Evolutionary conservation across 306 rosid genomes (phyloP), one percentile per base, ranked within the genome.

Genomic region (Vigna hirtella): DNA sequence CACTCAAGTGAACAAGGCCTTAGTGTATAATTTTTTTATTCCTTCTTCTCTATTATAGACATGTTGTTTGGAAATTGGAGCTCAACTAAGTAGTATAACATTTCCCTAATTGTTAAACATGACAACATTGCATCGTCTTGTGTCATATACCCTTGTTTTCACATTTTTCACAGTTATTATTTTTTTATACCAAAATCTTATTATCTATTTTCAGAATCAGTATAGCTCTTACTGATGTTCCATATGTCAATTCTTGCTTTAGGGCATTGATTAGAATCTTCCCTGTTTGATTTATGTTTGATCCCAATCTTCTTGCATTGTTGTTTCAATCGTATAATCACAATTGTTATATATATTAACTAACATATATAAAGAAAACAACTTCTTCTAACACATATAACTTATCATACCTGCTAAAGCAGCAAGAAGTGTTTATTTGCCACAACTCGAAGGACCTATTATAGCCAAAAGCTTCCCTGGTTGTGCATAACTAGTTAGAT

Each of bases 61-160:
- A 89, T 85, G 7, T 84, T 69, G 12, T 82, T 65, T 0, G 88
- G 93, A 7, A 89, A 81, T 64, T 85, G 91, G 51, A 87, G 86
- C 28, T 77, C 84, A 3, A 89, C 89, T 12, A 87, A 87, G 75
- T 79, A 89, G 80, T 79, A 55, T 3, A 84, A 74, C 0, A 77
- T 73, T 79, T 87, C 89, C 15, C 80, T 58, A 15, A 68, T 85
- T 1, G 91, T 83, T 30, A 89, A 66, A 2, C 84, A 83, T 71
- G 84, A 52, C 81, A 87, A 43, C 9, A 89, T 47, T 7, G 84
- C 67, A 70, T 89, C 89, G 4, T 89, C 91, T 56, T 87, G 89
- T 12, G 89, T 82, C 42, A 89, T 89, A 17, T 85, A 89, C 0
- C 86, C 89, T 88, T 87, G 64, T 2, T 13, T 24, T 26, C 38